Conservation (phyloP, 768 basidiomycete species). For the Pleurotus giganteus region DNA sequence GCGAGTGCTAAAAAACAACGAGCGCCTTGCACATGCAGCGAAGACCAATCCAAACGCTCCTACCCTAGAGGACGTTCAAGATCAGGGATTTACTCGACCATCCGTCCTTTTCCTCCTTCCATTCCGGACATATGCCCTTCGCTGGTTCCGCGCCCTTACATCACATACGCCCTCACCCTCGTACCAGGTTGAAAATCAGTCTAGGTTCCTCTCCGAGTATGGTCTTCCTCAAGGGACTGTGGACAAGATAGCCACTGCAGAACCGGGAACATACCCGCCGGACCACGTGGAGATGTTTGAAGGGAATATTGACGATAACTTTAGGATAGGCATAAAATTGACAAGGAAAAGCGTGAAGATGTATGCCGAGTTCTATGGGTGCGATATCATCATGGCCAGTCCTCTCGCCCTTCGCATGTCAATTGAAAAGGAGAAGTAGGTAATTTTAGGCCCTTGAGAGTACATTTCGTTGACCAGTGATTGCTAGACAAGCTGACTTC, state of each 20-base stretch:
- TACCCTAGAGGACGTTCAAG: conserved; percentile 76
- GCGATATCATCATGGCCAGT: conserved; percentile 91
- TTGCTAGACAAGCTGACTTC: conserved; percentile 76
- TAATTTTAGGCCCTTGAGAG: conserved; percentile 1
- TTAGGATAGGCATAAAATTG: conserved; percentile 88
- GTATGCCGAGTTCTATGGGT: conserved; percentile 87
- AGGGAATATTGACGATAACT: conserved; percentile 97
- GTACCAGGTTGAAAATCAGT: conserved; percentile 86
- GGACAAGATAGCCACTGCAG: conserved; percentile 77
- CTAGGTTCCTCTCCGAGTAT: conserved; percentile 82
- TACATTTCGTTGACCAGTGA: neutral
- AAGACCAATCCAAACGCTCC: conserved; percentile 52
- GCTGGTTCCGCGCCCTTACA: conserved; percentile 80
- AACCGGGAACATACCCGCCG: conserved; percentile 72
- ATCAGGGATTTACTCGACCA: conserved; percentile 97
- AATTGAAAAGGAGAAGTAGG: conserved; percentile 92
- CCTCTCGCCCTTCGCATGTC: conserved; percentile 88
- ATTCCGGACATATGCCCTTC: conserved; percentile 83
- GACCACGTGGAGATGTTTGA: conserved; percentile 94
- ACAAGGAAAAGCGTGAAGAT: conserved; percentile 91
- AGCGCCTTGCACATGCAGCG: conserved; percentile 73
- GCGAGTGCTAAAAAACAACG: conserved; percentile 89
- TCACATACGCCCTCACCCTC: conserved; percentile 68
- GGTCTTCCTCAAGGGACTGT: conserved; percentile 72
- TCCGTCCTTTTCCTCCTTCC: conserved; percentile 91